phyloP scores from a whole-genome alignment of 139 green algal species.

The Pseudopediastrum boryanum region DNA sequence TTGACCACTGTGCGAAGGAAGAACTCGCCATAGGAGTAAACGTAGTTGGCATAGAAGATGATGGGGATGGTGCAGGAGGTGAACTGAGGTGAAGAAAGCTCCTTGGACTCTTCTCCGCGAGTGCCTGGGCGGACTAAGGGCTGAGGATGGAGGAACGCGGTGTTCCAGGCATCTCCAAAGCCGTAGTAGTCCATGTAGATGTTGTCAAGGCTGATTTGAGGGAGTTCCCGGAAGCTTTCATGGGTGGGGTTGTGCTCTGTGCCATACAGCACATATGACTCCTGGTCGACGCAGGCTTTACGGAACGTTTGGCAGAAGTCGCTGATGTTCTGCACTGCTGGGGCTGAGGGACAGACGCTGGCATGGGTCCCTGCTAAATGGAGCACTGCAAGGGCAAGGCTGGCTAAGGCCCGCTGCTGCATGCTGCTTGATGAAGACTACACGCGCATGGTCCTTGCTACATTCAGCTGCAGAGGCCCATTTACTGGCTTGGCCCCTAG shows the following conservation, averaged over 20 bases:
- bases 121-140: constrained; percentile 26
- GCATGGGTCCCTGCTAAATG: not conserved
- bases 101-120: constrained; percentile 21
- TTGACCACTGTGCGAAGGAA: constrained; percentile 18
- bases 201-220: constrained; percentile 1
- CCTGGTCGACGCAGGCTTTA: constrained; percentile 33
- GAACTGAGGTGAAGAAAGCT: constrained; percentile 30
- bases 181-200: constrained; percentile 14
- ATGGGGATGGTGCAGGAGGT: constrained; percentile 22
- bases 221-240: not conserved
- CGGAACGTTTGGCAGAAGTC: constrained; percentile 17
- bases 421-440: too few relatives aligned
- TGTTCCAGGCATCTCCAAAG: constrained; percentile 28
- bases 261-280: constrained; percentile 29
- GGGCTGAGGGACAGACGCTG: not conserved
- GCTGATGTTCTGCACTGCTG: not conserved
- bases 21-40: constrained; percentile 34
- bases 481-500: too few relatives aligned
- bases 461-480: too few relatives aligned
- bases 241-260: constrained; percentile 33
- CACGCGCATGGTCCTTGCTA: too few relatives aligned
- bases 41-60: constrained; percentile 1
- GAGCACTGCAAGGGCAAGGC: not conserved
- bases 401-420: not conserved
- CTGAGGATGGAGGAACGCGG: constrained; percentile 7